Conservation (phyloP, 2,329 filamentous ascomycete species). For the Colletotrichum filicis region DNA sequence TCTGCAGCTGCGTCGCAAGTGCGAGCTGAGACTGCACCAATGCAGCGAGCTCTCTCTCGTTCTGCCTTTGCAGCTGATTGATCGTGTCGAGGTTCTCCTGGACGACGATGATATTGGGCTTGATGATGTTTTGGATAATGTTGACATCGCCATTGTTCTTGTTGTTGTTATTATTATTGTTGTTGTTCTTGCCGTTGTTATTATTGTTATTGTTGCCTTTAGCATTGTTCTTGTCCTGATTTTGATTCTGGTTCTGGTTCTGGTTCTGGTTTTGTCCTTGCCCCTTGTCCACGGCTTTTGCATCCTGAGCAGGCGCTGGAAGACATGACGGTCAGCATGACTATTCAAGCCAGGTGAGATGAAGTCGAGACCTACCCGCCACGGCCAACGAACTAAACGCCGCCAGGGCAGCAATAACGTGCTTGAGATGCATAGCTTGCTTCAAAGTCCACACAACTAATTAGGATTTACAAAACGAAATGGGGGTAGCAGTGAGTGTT, state of each 20-base stretch:
- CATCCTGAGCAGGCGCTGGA: slow-evolving; percentile 23
- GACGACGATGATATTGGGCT: slow-evolving; percentile 44
- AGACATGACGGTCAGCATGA: neutral
- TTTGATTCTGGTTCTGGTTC: slow-evolving; percentile 7
- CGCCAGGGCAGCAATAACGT: slow-evolving; percentile 41
- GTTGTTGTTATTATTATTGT: neutral
- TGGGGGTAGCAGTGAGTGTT: neutral
- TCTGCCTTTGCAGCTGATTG: slow-evolving; percentile 45
- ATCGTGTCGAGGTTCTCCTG: slow-evolving; percentile 49
- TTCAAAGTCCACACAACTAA: neutral
- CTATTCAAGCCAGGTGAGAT: no score
- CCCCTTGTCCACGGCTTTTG: slow-evolving; percentile 14
- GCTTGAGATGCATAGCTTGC: slow-evolving; percentile 41
- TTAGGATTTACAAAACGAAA: neutral
- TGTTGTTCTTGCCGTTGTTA: neutral
- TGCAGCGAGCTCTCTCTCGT: slow-evolving; percentile 50
- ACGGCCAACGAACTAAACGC: slow-evolving; percentile 42
- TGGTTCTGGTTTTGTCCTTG: neutral
- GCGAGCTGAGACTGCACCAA: slow-evolving; percentile 50
- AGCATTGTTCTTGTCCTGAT: slow-evolving; percentile 1
- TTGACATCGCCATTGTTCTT: slow-evolving; percentile 35
- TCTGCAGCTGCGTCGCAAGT: slow-evolving; percentile 49
- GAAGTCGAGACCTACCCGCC: slow-evolving; percentile 39
- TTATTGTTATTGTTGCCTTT: neutral
- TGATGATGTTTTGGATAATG: slow-evolving; percentile 41